These are phyloP conservation scores for Dryadomyces quercus-mongolicae DNA, from an alignment of 2,329 filamentous ascomycete genomes.

Conservation along the genomic window DNA sequence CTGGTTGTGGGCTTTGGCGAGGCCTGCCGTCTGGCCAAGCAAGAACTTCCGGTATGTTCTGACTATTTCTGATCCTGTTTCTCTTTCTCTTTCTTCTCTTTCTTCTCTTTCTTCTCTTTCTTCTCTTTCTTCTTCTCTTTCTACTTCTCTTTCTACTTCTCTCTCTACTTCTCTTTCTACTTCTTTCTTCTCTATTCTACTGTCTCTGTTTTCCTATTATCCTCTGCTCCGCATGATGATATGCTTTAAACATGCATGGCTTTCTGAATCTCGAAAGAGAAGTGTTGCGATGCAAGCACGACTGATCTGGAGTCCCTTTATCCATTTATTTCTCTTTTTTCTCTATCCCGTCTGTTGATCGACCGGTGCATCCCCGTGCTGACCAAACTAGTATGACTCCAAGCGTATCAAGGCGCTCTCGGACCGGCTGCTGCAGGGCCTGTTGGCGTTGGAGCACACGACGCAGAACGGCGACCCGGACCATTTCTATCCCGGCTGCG, in stretches of 20 bases:
- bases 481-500: slow-evolving; percentile 86
- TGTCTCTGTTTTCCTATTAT: slow-evolving; percentile 6
- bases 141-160: too few species aligned
- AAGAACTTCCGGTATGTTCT: slow-evolving; percentile 78
- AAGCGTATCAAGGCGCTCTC: slow-evolving; percentile 76
- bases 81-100: slow-evolving; percentile 3
- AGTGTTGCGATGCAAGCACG: slow-evolving; percentile 54
- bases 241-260: slow-evolving; percentile 74
- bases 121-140: too few species aligned
- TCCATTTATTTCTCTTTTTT: slow-evolving; percentile 3
- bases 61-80: neutral
- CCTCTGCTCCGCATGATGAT: slow-evolving; percentile 54
- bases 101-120: neutral
- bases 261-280: slow-evolving; percentile 51
- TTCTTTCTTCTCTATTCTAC: neutral
- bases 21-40: slow-evolving; percentile 79
- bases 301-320: slow-evolving; percentile 32
- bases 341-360: neutral
- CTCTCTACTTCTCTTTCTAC: too few species aligned
- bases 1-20: slow-evolving; percentile 89
- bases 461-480: slow-evolving; percentile 75
- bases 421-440: slow-evolving; percentile 68
- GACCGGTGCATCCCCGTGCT: too few species aligned
- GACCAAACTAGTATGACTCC: slow-evolving; percentile 66
- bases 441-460: slow-evolving; percentile 85